Conservation (phyloP, 768 basidiomycete genomes). For the Leucosporidium yakuticum region DNA sequence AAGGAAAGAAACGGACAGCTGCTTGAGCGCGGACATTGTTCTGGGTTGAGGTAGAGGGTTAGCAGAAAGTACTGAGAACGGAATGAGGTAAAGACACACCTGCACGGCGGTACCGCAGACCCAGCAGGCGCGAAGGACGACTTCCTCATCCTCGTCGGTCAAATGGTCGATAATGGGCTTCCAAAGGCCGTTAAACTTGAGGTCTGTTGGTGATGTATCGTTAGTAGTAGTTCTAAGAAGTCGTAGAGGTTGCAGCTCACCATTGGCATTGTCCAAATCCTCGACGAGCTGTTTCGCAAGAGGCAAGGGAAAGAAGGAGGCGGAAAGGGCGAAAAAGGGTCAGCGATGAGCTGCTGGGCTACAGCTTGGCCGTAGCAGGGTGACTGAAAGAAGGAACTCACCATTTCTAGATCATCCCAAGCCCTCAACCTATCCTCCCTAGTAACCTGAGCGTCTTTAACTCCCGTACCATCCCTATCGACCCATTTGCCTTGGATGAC, state of each 20-base stretch:
- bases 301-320: background rate
- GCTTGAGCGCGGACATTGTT: constrained; percentile 81
- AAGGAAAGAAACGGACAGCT: constrained; percentile 51
- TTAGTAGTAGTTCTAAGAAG: constrained; percentile 3
- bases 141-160: constrained; percentile 53
- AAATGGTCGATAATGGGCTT: constrained; percentile 63
- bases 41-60: constrained; percentile 45
- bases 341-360: background rate
- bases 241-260: constrained; percentile 44
- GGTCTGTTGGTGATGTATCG: constrained; percentile 50
- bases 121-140: constrained; percentile 70
- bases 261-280: constrained; percentile 84
- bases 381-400: constrained; percentile 42
- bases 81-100: constrained; percentile 1
- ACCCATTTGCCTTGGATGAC: constrained; percentile 29
- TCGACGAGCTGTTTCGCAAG: constrained; percentile 61
- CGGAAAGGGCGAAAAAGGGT: too few relatives aligned
- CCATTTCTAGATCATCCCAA: constrained; percentile 78
- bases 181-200: constrained; percentile 73
- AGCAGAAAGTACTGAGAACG: background rate
- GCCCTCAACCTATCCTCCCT: constrained; percentile 56
- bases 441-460: constrained; percentile 51
- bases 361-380: background rate
- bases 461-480: constrained; percentile 45
- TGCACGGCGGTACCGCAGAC: constrained; percentile 73